Evolutionary conservation across 352 stramenopile genomes (phyloP).

Genomic region (Phytopythium chamaehyphon): DNA sequence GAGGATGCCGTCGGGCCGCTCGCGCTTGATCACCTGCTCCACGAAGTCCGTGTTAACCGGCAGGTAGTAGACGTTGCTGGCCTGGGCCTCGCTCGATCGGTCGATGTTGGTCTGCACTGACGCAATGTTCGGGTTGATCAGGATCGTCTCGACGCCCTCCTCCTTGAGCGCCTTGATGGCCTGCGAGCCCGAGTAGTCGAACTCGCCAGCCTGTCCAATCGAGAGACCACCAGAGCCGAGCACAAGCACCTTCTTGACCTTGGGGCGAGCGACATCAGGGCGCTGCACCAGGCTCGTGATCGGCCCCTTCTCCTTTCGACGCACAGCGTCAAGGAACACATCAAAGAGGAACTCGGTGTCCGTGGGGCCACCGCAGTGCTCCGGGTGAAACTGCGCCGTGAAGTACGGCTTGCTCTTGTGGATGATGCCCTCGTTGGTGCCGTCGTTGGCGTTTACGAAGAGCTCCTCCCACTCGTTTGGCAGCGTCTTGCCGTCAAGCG

Average conservation of each 20-base stretch:
- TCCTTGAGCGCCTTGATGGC: conserved; percentile 96
- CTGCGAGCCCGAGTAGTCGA: conserved; percentile 95
- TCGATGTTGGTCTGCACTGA: conserved; percentile 96
- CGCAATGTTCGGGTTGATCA: conserved; percentile 97
- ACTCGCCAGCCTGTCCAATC: conserved; percentile 94
- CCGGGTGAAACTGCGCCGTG: conserved; percentile 95
- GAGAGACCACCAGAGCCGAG: conserved; percentile 91
- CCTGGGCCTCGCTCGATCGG: conserved; percentile 87
- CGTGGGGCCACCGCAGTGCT: conserved; percentile 90
- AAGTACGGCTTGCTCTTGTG: conserved; percentile 93
- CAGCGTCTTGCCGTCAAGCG: conserved; percentile 86
- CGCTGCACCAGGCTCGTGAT: conserved; percentile 74
- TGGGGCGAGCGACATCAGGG: conserved; percentile 52
- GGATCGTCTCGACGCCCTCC: conserved; percentile 87
- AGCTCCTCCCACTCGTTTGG: conserved; percentile 91
- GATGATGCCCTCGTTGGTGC: conserved; percentile 95
- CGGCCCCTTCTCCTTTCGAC: conserved; percentile 56
- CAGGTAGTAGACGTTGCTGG: conserved; percentile 95
- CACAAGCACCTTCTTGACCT: conserved; percentile 91
- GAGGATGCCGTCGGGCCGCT: conserved; percentile 97
- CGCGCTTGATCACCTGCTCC: conserved; percentile 94
- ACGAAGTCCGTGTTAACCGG: conserved; percentile 90
- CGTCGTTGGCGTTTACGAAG: conserved; percentile 97
- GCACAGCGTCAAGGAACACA: conserved; percentile 89
- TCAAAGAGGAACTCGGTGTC: conserved; percentile 97